These are phyloP conservation scores for Neurospora sp. DNA, from an alignment of 495 filamentous ascomycete genomes.

Conservation along the genomic window DNA sequence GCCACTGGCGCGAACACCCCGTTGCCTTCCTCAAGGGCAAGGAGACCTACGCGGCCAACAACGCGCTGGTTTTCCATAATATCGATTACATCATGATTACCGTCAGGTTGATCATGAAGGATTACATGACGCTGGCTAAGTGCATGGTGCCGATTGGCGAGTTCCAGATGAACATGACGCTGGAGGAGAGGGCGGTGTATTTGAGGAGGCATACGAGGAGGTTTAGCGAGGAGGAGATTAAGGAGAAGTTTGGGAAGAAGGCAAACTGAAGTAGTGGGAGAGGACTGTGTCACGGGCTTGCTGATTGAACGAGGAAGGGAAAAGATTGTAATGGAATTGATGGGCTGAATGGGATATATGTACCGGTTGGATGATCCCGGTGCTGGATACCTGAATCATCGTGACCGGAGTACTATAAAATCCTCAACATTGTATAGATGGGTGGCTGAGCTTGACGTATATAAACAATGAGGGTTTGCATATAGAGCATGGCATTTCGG, in stretches of 20 bases:
- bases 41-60: constrained; percentile 43
- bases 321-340: too few relatives aligned
- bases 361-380: background rate
- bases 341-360: background rate
- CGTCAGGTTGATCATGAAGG: constrained; percentile 46
- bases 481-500: too few relatives aligned
- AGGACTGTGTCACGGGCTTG: too few relatives aligned
- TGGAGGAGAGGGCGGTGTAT: constrained; percentile 50
- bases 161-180: constrained; percentile 50
- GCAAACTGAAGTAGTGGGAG: too few relatives aligned
- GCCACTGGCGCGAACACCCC: constrained; percentile 70
- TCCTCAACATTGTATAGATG: too few relatives aligned
- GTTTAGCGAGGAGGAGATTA: constrained; percentile 50
- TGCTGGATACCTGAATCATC: background rate
- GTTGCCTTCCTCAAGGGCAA: constrained; percentile 51
- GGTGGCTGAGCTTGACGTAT: too few relatives aligned
- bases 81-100: constrained; percentile 69
- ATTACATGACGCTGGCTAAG: constrained; percentile 53
- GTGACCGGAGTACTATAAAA: background rate
- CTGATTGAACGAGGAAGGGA: too few relatives aligned
- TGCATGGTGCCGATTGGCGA: constrained; percentile 57
- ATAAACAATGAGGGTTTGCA: too few relatives aligned
- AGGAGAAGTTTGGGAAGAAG: constrained; percentile 25
- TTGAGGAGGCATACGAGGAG: constrained; percentile 48
- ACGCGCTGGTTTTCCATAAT: constrained; percentile 56